Conservation (phyloP, 805 yeast species). For the Geotrichum ghanense region DNA sequence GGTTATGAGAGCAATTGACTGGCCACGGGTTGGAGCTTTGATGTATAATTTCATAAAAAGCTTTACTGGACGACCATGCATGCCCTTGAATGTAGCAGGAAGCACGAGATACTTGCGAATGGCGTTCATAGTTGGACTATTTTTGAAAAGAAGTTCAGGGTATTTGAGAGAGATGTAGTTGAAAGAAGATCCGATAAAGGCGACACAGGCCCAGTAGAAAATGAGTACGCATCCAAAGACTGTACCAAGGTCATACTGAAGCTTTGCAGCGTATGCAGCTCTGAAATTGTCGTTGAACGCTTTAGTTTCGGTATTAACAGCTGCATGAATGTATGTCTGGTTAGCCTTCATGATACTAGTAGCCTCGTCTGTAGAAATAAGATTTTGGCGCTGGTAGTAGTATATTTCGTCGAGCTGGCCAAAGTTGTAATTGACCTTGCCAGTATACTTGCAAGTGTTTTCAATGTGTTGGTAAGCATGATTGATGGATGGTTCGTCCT, state of each 20-base stretch:
- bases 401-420: slow-evolving; percentile 21
- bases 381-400: slow-evolving; percentile 22
- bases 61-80: slow-evolving; percentile 21
- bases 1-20: slow-evolving; percentile 27
- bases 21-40: slow-evolving; percentile 32
- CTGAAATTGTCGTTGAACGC: slow-evolving; percentile 11
- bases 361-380: slow-evolving; percentile 7
- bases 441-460: slow-evolving; percentile 22
- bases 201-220: slow-evolving; percentile 23
- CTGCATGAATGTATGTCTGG: slow-evolving; percentile 8
- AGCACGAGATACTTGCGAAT: slow-evolving; percentile 22
- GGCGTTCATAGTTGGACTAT: slow-evolving; percentile 17
- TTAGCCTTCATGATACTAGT: not conserved
- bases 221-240: slow-evolving; percentile 21
- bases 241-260: slow-evolving; percentile 22
- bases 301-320: slow-evolving; percentile 5
- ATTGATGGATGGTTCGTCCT: slow-evolving; percentile 14
- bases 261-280: slow-evolving; percentile 18
- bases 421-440: slow-evolving; percentile 13
- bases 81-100: slow-evolving; percentile 22
- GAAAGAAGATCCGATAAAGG: slow-evolving; percentile 14
- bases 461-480: slow-evolving; percentile 19
- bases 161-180: slow-evolving; percentile 14
- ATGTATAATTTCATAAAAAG: slow-evolving; percentile 10
- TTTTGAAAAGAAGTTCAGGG: slow-evolving; percentile 21